Base-by-base conservation (phyloP, 805 yeast genomes). In the Komagataella pseudopastoris region DNA sequence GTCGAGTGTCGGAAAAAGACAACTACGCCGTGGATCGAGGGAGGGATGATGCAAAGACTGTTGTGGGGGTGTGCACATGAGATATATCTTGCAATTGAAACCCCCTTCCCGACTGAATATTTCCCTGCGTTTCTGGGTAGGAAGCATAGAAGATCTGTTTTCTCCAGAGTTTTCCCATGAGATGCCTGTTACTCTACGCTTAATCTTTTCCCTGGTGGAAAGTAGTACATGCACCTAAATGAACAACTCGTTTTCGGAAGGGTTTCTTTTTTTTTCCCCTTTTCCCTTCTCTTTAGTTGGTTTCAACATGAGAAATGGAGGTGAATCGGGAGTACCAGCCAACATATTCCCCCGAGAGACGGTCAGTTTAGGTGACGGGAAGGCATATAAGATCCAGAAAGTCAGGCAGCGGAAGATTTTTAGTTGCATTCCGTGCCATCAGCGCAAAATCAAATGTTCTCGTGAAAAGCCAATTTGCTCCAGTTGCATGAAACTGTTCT, bases 371-470 rank as follows among this genome's bases (percentile, higher is more conserved):
- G 39, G 39, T 3, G 14, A 30, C 14, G 39, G 39, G 14, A 76
- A 75, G 55, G 75, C 79, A 6, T 75, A 76, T 68, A 80, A 80
- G 60, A 75, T 78, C 16, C 86, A 80, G 57, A 77, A 76, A 53
- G 68, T 80, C 3, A 72, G 86, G 54, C 86, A 80, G 60, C 61
- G 86, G 51, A 74, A 74, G 57, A 78, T 80, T 47, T 66, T 75
- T 47, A 71, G 77, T 51, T 80, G 86, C 61, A 77, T 80, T 12
- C 74, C 81, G 44, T 80, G 86, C 55, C 86, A 80, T 60, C 77
- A 79, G 53, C 76, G 82, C 61, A 82, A 82, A 63, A 79, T 82
- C 56, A 80, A 80, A 57, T 83, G 88, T 63, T 79, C 81, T 14
- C 74, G 84, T 52, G 74, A 70, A 47, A 74, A 71, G 39, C 87